Evolutionary conservation across 1,284 basidiomycete genomes (phyloP), one percentile per base, ranked within the genome.

Genomic region (Farysia itapuensis): DNA sequence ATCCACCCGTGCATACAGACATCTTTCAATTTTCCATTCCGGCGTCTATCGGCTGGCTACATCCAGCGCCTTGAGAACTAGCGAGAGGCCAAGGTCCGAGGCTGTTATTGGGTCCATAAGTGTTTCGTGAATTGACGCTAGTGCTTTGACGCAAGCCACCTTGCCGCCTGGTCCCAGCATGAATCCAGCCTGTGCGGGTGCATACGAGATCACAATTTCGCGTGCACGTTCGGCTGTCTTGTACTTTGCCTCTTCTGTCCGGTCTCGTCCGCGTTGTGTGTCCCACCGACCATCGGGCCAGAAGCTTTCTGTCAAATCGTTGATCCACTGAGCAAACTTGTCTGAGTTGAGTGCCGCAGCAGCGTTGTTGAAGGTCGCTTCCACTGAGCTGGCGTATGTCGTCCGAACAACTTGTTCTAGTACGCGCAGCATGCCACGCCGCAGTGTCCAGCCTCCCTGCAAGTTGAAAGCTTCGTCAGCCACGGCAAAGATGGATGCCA

Each of bases 401-500:
- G 75, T 72, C 5, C 75, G 59, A 4, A 77, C 57, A 8, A 77
- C 57, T 29, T 74, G 72, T 45, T 77, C 74, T 8, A 77, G 52
- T 13, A 77, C 64, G 13, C 72, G 67, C 43, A 77, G 50, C 54
- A 77, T 70, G 20, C 76, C 76, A 12, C 74, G 58, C 9, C 71
- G 67, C 29, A 77, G 30, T 15, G 71, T 75, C 76, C 76, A 77
- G 2, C 61, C 65, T 26, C 70, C 74, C 31, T 73, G 66, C 34
- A 77, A 58, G 38, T 74, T 68, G 40, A 77, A 75, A 2, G 76
- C 76, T 39, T 77, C 75, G 38, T 77, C 69, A 2, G 72, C 67
- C 9, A 77, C 73, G 9, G 69, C 68, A 57, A 77, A 75, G n/a
- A 74, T 52, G 18, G 71, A 70, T 5, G 72, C 66, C 11, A 77